These are phyloP conservation scores for Solanum virginianum DNA, from an alignment of 257 asterid species.

Conservation along the genomic window DNA sequence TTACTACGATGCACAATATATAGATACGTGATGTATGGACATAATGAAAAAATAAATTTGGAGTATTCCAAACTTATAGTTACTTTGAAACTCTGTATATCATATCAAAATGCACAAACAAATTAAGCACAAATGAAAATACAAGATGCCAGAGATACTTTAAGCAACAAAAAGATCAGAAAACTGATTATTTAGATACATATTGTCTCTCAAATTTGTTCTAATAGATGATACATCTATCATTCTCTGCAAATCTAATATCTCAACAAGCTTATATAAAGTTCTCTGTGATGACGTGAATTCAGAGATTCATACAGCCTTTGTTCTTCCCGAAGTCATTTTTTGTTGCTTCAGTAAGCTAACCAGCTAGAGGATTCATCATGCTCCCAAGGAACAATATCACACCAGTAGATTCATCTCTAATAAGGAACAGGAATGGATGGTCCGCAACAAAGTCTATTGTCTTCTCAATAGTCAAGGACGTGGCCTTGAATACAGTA, in stretches of 20 bases:
- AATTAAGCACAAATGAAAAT: too few relatives aligned
- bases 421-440: not conserved
- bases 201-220: not conserved
- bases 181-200: not conserved
- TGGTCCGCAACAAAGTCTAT: too few relatives aligned
- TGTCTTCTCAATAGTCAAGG: not conserved
- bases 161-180: too few relatives aligned
- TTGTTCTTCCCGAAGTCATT: not conserved
- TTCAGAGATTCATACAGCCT: not conserved
- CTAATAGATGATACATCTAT: not conserved
- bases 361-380: slow-evolving; percentile 20
- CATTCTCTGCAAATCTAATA: not conserved
- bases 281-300: not conserved
- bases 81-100: not conserved
- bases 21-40: not conserved
- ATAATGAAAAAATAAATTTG: too few relatives aligned
- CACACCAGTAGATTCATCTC: slow-evolving; percentile 13
- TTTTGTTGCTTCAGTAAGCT: not conserved
- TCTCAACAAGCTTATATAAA: not conserved
- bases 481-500: not conserved
- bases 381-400: slow-evolving; percentile 37
- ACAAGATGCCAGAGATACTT: too few relatives aligned
- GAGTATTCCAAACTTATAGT: not conserved
- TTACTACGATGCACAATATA: not conserved
- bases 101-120: not conserved